These are phyloP conservation scores for Platanus orientalis DNA, from an alignment of 164 flowering plant genomes.

Conservation along the genomic window DNA sequence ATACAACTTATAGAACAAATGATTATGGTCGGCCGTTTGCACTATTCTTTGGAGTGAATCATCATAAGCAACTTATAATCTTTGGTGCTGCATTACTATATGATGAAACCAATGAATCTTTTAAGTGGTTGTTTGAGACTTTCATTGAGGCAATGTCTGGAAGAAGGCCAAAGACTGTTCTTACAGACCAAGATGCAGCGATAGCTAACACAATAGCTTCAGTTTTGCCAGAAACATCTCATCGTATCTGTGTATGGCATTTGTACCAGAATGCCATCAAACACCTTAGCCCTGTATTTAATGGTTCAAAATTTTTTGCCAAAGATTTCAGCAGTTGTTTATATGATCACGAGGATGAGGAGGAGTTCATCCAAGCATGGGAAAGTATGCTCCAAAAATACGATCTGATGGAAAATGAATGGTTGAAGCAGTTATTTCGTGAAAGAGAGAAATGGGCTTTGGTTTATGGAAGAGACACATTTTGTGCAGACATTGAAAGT, in stretches of 20 bases:
- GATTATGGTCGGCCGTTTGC: no score
- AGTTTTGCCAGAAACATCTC: neutral
- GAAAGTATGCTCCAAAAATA: constrained; percentile 2
- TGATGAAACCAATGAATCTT: constrained; percentile 4
- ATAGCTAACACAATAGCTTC: neutral
- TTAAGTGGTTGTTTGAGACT: constrained; percentile 9
- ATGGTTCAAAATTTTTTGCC: neutral
- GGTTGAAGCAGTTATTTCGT: neutral
- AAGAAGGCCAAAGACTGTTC: constrained; percentile 1
- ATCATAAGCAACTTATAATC: no score
- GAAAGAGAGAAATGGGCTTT: constrained; percentile 11
- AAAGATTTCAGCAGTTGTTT: constrained; percentile 2
- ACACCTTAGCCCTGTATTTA: constrained; percentile 2
- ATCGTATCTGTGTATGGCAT: no score
- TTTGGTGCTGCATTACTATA: neutral
- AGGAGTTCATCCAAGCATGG: constrained; percentile 1
- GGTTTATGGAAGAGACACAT: constrained; percentile 3
- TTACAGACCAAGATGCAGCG: neutral
- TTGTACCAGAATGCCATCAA: no score
- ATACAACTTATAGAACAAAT: no score
- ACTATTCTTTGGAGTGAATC: no score
- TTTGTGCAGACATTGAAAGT: constrained; percentile 5
- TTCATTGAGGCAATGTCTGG: constrained; percentile 9
- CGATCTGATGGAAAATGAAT: neutral
- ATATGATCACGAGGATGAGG: constrained; percentile 4